phyloP scores from a whole-genome alignment of 2,329 filamentous ascomycete genomes.

The Colletotrichum spinosum region DNA sequence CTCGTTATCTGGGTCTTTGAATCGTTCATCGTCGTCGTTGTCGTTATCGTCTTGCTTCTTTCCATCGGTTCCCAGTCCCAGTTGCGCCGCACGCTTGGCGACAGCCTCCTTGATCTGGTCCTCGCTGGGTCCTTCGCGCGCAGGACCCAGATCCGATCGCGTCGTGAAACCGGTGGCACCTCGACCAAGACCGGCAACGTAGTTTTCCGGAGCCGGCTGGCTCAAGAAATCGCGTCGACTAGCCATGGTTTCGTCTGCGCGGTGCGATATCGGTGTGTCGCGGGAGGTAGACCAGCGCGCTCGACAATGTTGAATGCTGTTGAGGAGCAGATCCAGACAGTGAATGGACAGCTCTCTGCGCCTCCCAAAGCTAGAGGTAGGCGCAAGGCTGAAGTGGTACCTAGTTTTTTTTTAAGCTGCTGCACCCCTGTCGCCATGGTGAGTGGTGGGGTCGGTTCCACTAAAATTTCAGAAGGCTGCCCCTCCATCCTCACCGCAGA shows the following conservation, averaged over 20 bases:
- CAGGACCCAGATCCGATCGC: slow-evolving; percentile 93
- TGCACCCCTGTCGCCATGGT: slow-evolving; percentile 29
- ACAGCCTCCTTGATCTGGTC: slow-evolving; percentile 99
- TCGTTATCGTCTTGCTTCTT: slow-evolving; percentile 78
- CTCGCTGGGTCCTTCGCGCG: slow-evolving; percentile 93
- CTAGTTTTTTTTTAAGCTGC: slow-evolving; percentile 36
- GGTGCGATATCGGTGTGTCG: neutral
- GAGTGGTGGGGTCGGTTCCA: slow-evolving; percentile 23
- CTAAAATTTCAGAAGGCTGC: slow-evolving; percentile 39
- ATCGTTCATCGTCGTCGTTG: slow-evolving; percentile 82
- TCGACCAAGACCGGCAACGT: slow-evolving; percentile 95
- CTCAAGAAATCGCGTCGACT: slow-evolving; percentile 86
- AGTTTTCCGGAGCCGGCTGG: slow-evolving; percentile 87
- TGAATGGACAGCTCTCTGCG: slow-evolving; percentile 1
- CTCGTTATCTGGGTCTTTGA: slow-evolving; percentile 97
- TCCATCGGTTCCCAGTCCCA: slow-evolving; percentile 76
- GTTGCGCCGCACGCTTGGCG: slow-evolving; percentile 88
- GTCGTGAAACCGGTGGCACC: slow-evolving; percentile 99
- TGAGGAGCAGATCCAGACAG: neutral
- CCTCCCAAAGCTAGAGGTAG: slow-evolving; percentile 9
- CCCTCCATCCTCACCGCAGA: slow-evolving; percentile 38
- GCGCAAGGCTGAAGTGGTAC: slow-evolving; percentile 38
- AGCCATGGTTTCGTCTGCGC: slow-evolving; percentile 55
- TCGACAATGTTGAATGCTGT: neutral
- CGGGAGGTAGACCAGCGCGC: neutral